Conservation (phyloP, 176 grass and related monocot species). For the Coix lacrymajobi region DNA sequence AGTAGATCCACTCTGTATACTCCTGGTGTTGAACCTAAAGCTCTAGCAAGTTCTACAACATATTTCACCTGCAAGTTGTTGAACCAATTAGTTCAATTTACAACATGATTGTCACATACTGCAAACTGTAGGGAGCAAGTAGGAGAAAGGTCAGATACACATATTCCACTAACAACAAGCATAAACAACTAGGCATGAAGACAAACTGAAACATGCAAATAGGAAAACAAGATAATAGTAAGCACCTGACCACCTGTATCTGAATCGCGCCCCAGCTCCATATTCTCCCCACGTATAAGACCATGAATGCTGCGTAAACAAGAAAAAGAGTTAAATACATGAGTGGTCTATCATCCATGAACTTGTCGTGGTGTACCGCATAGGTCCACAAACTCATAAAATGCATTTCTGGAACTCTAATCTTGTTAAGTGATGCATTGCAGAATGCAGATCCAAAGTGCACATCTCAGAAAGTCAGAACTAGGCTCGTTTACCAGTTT, state of each 20-base stretch:
- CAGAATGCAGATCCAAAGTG: not conserved
- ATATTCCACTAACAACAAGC: not conserved
- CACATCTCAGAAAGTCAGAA: not conserved
- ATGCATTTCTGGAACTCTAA: not conserved
- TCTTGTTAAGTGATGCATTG: not conserved
- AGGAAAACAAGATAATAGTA: conserved; percentile 13
- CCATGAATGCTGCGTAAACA: conserved; percentile 71
- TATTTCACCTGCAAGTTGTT: conserved; percentile 66
- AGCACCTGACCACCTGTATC: conserved; percentile 85
- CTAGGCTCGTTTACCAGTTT: not conserved
- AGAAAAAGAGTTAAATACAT: not conserved
- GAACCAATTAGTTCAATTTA: conserved; percentile 19
- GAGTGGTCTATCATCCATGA: not conserved
- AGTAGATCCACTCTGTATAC: conserved; percentile 77
- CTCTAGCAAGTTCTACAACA: conserved; percentile 79
- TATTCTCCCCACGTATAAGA: conserved; percentile 82
- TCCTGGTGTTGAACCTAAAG: conserved; percentile 68
- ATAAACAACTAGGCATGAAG: conserved; percentile 10
- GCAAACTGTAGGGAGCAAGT: not conserved
- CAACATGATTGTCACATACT: not conserved
- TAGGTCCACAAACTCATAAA: not conserved
- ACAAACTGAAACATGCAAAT: not conserved
- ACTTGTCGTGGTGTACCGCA: not conserved
- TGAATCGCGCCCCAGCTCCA: conserved; percentile 86
- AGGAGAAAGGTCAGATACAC: not conserved